Base-by-base conservation (phyloP, 2,329 filamentous ascomycete genomes). In the Diaporthe helianthi region DNA sequence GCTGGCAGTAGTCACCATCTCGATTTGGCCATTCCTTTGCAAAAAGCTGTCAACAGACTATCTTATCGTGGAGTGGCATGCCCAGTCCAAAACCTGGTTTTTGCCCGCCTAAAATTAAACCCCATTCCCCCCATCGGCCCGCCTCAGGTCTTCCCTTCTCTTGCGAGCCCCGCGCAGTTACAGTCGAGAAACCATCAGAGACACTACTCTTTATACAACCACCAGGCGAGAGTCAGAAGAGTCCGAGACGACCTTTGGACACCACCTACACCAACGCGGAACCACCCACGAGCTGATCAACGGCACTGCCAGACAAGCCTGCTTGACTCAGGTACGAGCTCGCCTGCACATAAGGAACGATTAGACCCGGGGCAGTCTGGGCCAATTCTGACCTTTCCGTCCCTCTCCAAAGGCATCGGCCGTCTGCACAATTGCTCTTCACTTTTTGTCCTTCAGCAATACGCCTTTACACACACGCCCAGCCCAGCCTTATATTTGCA, bases 251-350 rank as follows among this genome's bases (percentile, higher is more conserved):
- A 12, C 41, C 19, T 29, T 26, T 26, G 55, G 26, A 61, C 47
- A 46, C 55, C 17, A 46, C 55, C 24, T 26, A 61, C 31, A 17
- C 26, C 17, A n/a, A 46, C 55, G 4, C 17, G 46, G 41, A 63
- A 49, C n/a, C n/a, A 19, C 24, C n/a, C 8, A n/a, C 44, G 41
- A 63, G 29, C 58, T 49, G 58, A 47, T 47, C 58, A 33, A 61
- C 38, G 58, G 41, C 26, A 47, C 41, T 49, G 58, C 29, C 55
- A 61, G 26, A 47, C 4, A 24, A 63, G 44, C n/a, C 44, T 19
- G 49, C 41, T 63, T 49, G 58, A 63, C 58, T 63, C 58, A 63
- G 58, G 58, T 63, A 63, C 44, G 58, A 63, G 29, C 41, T 29
- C 58, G 58, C 31, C 29, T 36, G 58, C 24, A 29, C 58, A 63